Conservation (phyloP, 805 yeast genomes). For the Ogataea dorogensis region DNA sequence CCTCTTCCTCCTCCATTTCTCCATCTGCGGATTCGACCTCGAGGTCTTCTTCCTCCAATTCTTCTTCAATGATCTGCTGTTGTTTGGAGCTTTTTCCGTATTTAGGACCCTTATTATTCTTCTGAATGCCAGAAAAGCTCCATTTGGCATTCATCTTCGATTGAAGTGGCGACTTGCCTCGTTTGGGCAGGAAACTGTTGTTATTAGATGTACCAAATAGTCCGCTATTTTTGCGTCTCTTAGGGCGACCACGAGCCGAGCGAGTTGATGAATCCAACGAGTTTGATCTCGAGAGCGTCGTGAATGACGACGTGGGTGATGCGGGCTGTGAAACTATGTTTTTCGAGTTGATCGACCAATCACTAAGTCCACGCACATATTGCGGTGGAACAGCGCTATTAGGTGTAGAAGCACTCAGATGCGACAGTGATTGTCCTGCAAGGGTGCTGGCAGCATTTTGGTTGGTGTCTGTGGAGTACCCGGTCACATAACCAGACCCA, state of each 20-base stretch:
- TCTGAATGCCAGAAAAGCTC: conserved; percentile 19
- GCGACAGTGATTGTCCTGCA: conserved; percentile 2
- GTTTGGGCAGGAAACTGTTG: conserved; percentile 18
- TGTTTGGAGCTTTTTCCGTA: conserved; percentile 17
- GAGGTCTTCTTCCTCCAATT: conserved; percentile 17
- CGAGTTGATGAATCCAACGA: conserved; percentile 36
- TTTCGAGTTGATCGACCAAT: conserved; percentile 29
- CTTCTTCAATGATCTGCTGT: conserved; percentile 29
- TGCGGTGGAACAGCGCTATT: conserved; percentile 21
- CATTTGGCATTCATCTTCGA: conserved; percentile 31
- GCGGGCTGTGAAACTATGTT: conserved; percentile 27
- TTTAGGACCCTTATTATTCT: conserved; percentile 11
- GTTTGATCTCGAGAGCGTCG: conserved; percentile 34
- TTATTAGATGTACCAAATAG: conserved; percentile 12
- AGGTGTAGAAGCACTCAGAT: conserved; percentile 5
- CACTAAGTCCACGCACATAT: conserved; percentile 34
- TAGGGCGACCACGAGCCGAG: conserved; percentile 28
- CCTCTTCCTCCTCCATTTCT: conserved; percentile 18
- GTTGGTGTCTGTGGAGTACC: conserved; percentile 34
- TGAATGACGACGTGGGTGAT: conserved; percentile 36
- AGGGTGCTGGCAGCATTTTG: conserved; percentile 8
- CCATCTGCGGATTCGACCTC: conserved; percentile 17
- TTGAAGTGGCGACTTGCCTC: conserved; percentile 36
- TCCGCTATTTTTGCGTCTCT: conserved; percentile 17
- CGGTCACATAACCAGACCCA: conserved; percentile 37